Conservation (phyloP, 768 basidiomycete genomes). For the Megacollybia marginata region DNA sequence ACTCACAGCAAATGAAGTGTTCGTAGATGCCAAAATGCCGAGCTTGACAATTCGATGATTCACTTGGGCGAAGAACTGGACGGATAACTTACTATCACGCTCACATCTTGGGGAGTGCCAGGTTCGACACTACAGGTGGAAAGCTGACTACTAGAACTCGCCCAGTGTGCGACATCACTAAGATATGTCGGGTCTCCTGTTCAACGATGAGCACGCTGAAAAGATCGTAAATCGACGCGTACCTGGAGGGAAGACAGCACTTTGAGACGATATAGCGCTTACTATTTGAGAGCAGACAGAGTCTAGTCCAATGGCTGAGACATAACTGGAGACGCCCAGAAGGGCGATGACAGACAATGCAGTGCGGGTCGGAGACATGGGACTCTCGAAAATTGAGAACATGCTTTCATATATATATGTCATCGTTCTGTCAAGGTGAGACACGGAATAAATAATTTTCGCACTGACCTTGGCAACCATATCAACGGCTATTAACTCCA, state of each 20-base stretch:
- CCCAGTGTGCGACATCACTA: conserved; percentile 43
- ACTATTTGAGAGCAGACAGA: conserved; percentile 29
- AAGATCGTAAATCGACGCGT: neutral
- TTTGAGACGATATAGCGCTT: conserved; percentile 31
- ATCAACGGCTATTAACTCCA: no score
- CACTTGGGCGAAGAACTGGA: neutral
- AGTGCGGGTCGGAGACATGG: no score
- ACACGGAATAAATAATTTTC: no score
- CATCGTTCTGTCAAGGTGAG: no score
- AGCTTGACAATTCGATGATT: conserved; percentile 26
- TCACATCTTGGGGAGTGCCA: conserved; percentile 43
- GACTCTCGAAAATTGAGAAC: no score
- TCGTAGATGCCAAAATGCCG: conserved; percentile 32
- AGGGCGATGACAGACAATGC: no score
- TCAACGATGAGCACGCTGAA: neutral
- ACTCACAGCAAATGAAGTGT: conserved; percentile 49
- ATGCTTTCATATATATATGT: no score
- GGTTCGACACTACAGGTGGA: conserved; percentile 54
- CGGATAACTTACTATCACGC: conserved; percentile 32
- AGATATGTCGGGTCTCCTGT: conserved; percentile 24
- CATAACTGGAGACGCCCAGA: no score
- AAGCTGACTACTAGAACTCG: conserved; percentile 35
- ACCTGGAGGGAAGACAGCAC: conserved; percentile 40
- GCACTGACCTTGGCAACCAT: no score
- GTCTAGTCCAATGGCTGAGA: no score